Percentiles rank a stretch among this genome's conserved stretches.
phyloP scores from a whole-genome alignment of 106 monocot genomes.

The Vanilla planifolia region DNA sequence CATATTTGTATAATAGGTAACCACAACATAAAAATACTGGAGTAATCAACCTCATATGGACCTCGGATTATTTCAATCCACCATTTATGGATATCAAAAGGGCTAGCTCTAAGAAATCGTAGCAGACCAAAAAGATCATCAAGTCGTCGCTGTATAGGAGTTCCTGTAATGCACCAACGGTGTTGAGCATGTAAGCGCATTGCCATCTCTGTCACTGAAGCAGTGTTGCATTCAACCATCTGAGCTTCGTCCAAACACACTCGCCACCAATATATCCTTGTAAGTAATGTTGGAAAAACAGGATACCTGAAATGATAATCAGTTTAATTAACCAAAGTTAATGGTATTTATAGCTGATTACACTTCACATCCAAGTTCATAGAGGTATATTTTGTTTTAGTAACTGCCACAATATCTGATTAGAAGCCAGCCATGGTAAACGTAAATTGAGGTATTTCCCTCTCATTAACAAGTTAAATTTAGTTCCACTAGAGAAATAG shows the following conservation, averaged over 20 bases:
- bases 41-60: conserved; percentile 82
- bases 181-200: conserved; percentile 71
- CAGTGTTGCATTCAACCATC: conserved; percentile 89
- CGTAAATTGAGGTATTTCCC: too few relatives aligned
- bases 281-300: conserved; percentile 81
- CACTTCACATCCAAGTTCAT: too few relatives aligned
- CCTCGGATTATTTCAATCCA: conserved; percentile 90
- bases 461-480: too few relatives aligned
- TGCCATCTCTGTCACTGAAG: conserved; percentile 94
- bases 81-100: conserved; percentile 83
- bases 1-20: too few relatives aligned
- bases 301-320: conserved; percentile 60
- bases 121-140: conserved; percentile 94
- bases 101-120: conserved; percentile 68
- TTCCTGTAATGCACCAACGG: conserved; percentile 94
- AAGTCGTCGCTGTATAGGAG: conserved; percentile 80
- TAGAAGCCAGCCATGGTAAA: too few relatives aligned
- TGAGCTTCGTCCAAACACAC: conserved; percentile 98
- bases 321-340: background rate
- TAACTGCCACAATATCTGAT: too few relatives aligned
- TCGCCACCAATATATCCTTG: conserved; percentile 94
- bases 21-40: background rate
- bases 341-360: too few relatives aligned
- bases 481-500: too few relatives aligned
- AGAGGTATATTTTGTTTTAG: too few relatives aligned